These are phyloP conservation scores for Fusarium lateritium DNA, from an alignment of 2,329 filamentous ascomycete species.

Conservation along the genomic window DNA sequence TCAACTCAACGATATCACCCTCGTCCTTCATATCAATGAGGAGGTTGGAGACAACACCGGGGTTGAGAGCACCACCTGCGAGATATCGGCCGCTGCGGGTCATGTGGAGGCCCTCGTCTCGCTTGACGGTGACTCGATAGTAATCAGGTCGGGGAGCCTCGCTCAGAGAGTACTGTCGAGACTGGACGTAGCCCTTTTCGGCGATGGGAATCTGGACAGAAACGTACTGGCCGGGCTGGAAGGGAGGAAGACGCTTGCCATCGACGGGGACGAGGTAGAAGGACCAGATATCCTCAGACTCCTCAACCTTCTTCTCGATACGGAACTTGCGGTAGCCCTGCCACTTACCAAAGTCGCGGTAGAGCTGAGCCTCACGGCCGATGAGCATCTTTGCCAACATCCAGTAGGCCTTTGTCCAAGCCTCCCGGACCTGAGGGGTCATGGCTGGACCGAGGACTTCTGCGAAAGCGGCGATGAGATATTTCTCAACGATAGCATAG, in stretches of 20 bases:
- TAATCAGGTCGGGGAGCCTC: constrained; percentile 73
- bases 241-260: constrained; percentile 71
- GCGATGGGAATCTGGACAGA: constrained; percentile 73
- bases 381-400: constrained; percentile 82
- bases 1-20: constrained; percentile 75
- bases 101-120: constrained; percentile 68
- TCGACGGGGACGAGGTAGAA: constrained; percentile 79
- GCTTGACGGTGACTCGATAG: constrained; percentile 81
- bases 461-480: constrained; percentile 77
- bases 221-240: constrained; percentile 80
- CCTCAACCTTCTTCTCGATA: constrained; percentile 74
- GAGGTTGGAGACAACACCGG: constrained; percentile 78
- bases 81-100: constrained; percentile 44
- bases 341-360: constrained; percentile 74
- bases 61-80: constrained; percentile 59
- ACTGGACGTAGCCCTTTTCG: constrained; percentile 71
- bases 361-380: constrained; percentile 73
- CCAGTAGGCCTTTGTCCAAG: constrained; percentile 81
- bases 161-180: constrained; percentile 80
- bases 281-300: constrained; percentile 78
- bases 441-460: constrained; percentile 75
- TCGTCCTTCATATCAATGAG: constrained; percentile 73
- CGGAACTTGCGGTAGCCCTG: constrained; percentile 77
- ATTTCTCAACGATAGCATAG: constrained; percentile 78
- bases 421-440: constrained; percentile 74